Base-by-base conservation (phyloP, 2,329 filamentous ascomycete genomes). In the Nothopassalora personata region DNA sequence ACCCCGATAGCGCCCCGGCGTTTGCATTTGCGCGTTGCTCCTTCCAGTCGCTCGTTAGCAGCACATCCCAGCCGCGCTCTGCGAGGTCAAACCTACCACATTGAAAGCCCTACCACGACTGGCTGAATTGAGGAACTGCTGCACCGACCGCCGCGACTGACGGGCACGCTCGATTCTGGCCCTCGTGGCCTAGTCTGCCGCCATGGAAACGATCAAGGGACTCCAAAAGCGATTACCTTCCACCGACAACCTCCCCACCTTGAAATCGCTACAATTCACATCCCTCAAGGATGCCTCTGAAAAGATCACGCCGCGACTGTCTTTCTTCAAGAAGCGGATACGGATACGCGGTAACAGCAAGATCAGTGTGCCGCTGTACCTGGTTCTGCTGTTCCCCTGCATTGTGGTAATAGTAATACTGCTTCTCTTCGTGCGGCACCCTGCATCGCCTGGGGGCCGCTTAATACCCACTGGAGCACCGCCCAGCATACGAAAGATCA, bases 391-490 rank as follows among this genome's bases (percentile, higher is more conserved):
- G 67, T 97, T 97, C 73, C 94, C 94, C 65, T 85, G 89, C 73
- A 87, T 97, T 73, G 90, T 97, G 70, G 84, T 97, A 77, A 83
- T 96, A 70, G 83, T 97, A 74, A 95, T 97, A 74, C 79, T 97
- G 64, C 80, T 96, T 69, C 83, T 99, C 61, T 91, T 97, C 73
- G 84, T 96, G 71, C 86, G 88, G 71, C 91, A 97, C 78, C 91
- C 93, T 60, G 88, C 87, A 72, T 90, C 89, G 34, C 84, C 90
- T 10, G 91, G 88, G 56, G 85, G 87, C 62, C 90, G 95, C 75
- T 77, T 96, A 71, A 90, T 96, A 81, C 92, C 93, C 50, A 88
- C 90, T 60, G 91, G 92, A 49, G 86, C 90, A 57, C 91, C 93
- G 65, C 93, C 93, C 45, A 85, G 89, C 52, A 96, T 97, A 76